Conservation (phyloP, 2,329 filamentous ascomycete genomes). For the Cadophora malorum region DNA sequence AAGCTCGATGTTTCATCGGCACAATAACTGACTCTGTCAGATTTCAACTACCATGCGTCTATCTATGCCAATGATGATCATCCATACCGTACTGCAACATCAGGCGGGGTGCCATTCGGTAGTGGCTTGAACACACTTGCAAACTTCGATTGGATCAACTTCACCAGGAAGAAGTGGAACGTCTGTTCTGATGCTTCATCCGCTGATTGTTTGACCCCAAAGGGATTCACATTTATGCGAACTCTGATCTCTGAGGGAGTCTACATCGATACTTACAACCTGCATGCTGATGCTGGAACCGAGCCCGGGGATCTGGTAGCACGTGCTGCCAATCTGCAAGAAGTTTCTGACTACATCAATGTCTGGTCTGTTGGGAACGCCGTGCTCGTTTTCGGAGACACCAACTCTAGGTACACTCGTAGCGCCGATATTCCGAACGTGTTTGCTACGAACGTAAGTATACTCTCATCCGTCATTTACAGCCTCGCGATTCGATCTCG, state of each 20-base stretch:
- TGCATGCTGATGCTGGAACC: constrained; percentile 70
- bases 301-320: constrained; percentile 59
- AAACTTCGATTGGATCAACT: constrained; percentile 62
- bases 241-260: constrained; percentile 57
- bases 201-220: constrained; percentile 69
- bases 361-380: constrained; percentile 63
- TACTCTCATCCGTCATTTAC: no score
- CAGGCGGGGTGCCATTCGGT: constrained; percentile 68
- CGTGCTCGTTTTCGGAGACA: constrained; percentile 69
- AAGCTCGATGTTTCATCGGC: neutral
- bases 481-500: neutral
- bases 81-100: constrained; percentile 66
- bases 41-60: constrained; percentile 71
- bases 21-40: neutral
- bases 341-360: constrained; percentile 64
- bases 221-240: constrained; percentile 74
- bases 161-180: constrained; percentile 64
- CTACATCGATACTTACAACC: constrained; percentile 69
- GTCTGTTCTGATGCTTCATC: constrained; percentile 61
- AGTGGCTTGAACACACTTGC: constrained; percentile 69
- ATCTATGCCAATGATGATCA: constrained; percentile 67
- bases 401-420: constrained; percentile 69
- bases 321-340: constrained; percentile 63
- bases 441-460: constrained; percentile 47
- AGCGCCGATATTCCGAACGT: constrained; percentile 58